Base-by-base conservation (phyloP, 306 rosid genomes). In the Acacia crassicarpa region DNA sequence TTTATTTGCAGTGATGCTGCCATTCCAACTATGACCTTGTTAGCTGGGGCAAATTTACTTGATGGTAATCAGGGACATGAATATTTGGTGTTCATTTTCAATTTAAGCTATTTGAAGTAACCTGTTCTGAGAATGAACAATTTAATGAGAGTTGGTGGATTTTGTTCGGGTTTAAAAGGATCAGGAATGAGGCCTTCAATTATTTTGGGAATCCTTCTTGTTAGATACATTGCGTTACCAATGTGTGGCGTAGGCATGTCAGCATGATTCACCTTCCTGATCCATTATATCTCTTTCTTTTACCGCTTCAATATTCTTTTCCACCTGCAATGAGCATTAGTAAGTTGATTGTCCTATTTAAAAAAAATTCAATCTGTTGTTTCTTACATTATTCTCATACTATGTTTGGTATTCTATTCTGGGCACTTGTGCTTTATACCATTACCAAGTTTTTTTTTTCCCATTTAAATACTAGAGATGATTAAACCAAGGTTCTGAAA, bases 41-140 rank as follows among this genome's bases (percentile, higher is more conserved):
- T 87, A 59, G 59, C 83, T 7, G 90, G 88, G 66, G 83, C 83
- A 67, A 84, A 85, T 66, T 86, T 87, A 72, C 79, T 67, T 0
- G 53, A 17, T 49, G 88, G 88, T 84, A 77, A 69, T 33, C 51
- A 48, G 45, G 15, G 62, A 66, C 66, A 27, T 51, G 61, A 62
- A 30, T 5, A 27, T 44, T 71, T 6, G 5, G n/a, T 44, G 0
- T 15, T 43, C 22, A 45, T 1, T 48, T 75, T 75, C 19, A n/a
- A 17, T 25, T 51, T 40, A 35, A 71, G 40, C 38, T 27, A 20
- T 19, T 73, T 78, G 62, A 14, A 27, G 30, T 43, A 41, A 13
- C 23, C 41, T 46, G n/a, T 59, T 65, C 20, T 59, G 30, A 67
- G 79, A 27, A 74, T 32, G 80, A 56, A 65, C 35, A 16, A 10